Evolutionary conservation across 176 grass and related monocot genomes (phyloP).

Genomic region (Secale cereale): DNA sequence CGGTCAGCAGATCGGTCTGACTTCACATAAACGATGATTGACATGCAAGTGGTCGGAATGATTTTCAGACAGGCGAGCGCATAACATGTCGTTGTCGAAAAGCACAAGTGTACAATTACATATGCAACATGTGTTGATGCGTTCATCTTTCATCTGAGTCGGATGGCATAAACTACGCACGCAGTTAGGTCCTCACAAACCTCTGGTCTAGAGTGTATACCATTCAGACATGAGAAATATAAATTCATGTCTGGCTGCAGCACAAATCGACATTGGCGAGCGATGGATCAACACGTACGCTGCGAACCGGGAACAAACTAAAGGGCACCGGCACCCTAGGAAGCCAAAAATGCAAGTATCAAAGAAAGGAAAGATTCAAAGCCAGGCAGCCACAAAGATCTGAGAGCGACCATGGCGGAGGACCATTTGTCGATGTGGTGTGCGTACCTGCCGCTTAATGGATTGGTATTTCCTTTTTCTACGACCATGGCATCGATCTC

Average conservation of each 20-base stretch:
- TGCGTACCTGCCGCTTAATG: background rate
- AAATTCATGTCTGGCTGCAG: no score
- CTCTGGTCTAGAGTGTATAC: no score
- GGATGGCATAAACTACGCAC: background rate
- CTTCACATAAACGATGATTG: background rate
- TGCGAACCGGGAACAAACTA: background rate
- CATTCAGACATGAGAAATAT: no score
- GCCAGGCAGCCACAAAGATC: background rate
- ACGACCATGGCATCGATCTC: background rate
- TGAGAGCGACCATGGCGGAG: background rate
- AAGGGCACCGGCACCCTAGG: background rate
- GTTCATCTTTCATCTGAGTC: background rate
- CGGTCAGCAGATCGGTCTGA: background rate
- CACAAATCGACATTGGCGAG: no score
- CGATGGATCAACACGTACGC: constrained; percentile 22
- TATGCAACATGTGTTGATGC: background rate
- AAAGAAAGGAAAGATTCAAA: constrained; percentile 20
- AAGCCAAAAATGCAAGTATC: background rate
- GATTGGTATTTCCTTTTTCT: background rate
- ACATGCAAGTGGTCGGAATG: no score
- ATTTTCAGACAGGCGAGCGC: background rate
- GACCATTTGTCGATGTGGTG: background rate
- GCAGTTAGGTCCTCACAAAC: background rate
- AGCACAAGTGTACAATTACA: background rate
- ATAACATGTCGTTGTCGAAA: background rate